phyloP scores from a whole-genome alignment of 1,139 yeast species.

The Kazachstania sp. region DNA sequence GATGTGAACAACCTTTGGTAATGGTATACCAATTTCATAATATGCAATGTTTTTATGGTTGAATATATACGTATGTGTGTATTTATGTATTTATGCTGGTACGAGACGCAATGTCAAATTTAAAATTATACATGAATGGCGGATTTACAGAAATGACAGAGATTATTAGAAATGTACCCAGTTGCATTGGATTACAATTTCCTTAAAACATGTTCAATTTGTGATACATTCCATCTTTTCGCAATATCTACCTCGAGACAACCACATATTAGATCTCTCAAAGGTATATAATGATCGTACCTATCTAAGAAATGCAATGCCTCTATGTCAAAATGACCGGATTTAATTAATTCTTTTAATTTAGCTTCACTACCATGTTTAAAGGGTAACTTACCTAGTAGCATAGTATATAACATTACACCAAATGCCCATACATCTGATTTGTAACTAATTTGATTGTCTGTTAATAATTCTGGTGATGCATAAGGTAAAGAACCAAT shows the following conservation, averaged over 20 bases:
- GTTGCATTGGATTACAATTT: too few relatives aligned
- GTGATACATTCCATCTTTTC: constrained; percentile 5
- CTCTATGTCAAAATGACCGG: constrained; percentile 50
- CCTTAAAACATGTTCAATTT: constrained; percentile 4
- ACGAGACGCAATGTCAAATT: too few relatives aligned
- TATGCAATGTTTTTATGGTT: not conserved
- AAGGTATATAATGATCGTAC: constrained; percentile 5
- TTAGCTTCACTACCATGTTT: constrained; percentile 76
- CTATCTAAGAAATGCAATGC: constrained; percentile 34
- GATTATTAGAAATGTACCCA: too few relatives aligned
- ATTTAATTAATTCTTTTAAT: constrained; percentile 59
- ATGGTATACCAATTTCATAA: not conserved
- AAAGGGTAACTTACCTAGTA: constrained; percentile 71
- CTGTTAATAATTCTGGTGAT: constrained; percentile 70
- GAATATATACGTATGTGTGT: not conserved
- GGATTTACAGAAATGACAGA: too few relatives aligned
- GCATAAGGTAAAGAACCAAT: constrained; percentile 92
- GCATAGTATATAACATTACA: constrained; percentile 62
- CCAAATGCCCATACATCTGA: constrained; percentile 88
- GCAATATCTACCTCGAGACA: constrained; percentile 5
- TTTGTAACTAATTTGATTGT: constrained; percentile 48
- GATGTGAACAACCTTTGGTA: too few relatives aligned
- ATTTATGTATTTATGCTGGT: not conserved
- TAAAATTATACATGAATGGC: too few relatives aligned
- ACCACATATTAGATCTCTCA: constrained; percentile 5